phyloP scores from a whole-genome alignment of 1,284 basidiomycete genomes.

The Golubevia sp. region DNA sequence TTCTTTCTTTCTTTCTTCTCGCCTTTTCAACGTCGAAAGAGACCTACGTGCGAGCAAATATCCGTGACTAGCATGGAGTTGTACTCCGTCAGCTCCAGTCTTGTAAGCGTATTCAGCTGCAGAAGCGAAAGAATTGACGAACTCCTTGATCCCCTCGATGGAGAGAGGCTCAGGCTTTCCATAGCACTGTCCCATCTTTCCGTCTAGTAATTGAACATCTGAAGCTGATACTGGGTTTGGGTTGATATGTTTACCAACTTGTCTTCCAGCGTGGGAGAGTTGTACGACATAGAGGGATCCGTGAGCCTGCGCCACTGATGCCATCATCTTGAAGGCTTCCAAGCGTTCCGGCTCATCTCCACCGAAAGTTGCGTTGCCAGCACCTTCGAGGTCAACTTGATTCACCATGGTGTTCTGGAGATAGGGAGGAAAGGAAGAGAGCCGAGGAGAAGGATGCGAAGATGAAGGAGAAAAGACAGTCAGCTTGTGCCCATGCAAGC shows the following conservation, averaged over 20 bases:
- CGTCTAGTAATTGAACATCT: slow-evolving; percentile 44
- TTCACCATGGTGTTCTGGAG: slow-evolving; percentile 1
- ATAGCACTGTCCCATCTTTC: slow-evolving; percentile 53
- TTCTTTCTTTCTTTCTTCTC: no score
- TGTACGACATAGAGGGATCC: slow-evolving; percentile 42
- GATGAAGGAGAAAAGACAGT: no score
- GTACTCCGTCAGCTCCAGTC: slow-evolving; percentile 61
- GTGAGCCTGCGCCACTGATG: slow-evolving; percentile 30
- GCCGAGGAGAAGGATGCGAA: no score
- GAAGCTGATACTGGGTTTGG: slow-evolving; percentile 34
- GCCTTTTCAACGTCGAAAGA: background rate
- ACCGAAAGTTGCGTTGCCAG: slow-evolving; percentile 17
- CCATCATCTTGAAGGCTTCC: slow-evolving; percentile 12
- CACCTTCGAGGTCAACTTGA: slow-evolving; percentile 10
- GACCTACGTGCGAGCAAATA: slow-evolving; percentile 28
- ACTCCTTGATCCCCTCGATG: slow-evolving; percentile 53
- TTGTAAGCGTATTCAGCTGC: slow-evolving; percentile 61
- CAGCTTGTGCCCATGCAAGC: no score
- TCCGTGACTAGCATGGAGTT: slow-evolving; percentile 59
- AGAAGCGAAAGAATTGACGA: slow-evolving; percentile 62
- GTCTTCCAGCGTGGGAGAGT: slow-evolving; percentile 51
- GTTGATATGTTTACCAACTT: slow-evolving; percentile 25
- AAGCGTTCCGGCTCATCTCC: slow-evolving; percentile 25
- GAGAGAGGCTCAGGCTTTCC: slow-evolving; percentile 53
- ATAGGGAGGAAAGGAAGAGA: no score